Percentiles rank a stretch among this genome's conserved stretches.
Conservation (phyloP, 108 stramenopile genomes). For the Aurantiochytrium sp. region DNA sequence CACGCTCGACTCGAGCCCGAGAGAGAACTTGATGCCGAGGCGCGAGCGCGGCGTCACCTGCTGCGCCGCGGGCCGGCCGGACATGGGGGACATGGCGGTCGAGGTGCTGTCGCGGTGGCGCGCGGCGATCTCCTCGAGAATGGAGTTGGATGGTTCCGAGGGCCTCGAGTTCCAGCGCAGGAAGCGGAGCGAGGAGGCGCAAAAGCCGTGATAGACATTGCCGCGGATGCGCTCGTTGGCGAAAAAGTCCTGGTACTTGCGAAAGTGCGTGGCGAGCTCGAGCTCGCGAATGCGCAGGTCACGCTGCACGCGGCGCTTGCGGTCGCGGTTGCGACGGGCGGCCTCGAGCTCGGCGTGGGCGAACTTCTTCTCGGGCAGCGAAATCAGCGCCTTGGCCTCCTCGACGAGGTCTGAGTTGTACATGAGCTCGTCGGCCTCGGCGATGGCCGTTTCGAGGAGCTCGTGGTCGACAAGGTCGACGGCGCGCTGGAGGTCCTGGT, state of each 20-base stretch:
- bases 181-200: neutral
- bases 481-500: neutral
- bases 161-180: neutral
- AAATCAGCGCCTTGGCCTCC: constrained; percentile 32
- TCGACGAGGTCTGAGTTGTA: neutral
- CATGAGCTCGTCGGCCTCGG: neutral
- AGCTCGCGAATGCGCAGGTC: constrained; percentile 59
- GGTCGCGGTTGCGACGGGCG: constrained; percentile 50
- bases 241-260: constrained; percentile 41
- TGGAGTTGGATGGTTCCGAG: neutral
- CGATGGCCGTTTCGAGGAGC: neutral
- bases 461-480: neutral
- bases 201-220: neutral
- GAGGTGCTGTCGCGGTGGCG: neutral
- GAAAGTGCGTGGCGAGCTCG: constrained; percentile 40
- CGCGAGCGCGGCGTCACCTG: neutral
- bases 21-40: neutral
- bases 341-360: constrained; percentile 46
- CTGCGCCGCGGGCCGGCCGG: neutral
- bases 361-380: constrained; percentile 53
- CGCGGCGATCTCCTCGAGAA: neutral
- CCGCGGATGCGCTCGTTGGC: constrained; percentile 25
- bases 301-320: constrained; percentile 52
- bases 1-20: neutral
- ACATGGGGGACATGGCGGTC: neutral